Conservation (phyloP, 73 alveolate genomes). For the Symbiodinium pilosum region DNA sequence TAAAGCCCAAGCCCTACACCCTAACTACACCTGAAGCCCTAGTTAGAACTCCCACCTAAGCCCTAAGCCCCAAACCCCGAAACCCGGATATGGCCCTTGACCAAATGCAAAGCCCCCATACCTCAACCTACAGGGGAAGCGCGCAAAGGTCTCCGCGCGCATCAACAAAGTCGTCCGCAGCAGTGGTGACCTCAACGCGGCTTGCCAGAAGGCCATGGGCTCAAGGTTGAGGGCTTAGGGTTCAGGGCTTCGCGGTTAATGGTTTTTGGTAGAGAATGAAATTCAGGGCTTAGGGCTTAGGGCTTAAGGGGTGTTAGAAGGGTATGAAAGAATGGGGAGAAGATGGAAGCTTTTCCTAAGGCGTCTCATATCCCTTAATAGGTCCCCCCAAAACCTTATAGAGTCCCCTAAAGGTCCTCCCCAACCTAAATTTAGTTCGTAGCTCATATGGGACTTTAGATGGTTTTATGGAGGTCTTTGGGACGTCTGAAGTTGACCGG, state of each 20-base stretch:
- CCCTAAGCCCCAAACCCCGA: neutral
- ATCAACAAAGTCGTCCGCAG: conserved; percentile 89
- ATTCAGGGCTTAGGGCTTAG: neutral
- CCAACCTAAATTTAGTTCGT: too few relatives aligned
- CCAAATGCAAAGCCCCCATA: neutral
- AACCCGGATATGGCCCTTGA: neutral
- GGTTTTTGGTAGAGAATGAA: neutral
- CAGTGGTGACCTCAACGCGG: conserved; percentile 61
- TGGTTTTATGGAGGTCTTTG: too few relatives aligned
- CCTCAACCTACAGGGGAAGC: too few relatives aligned
- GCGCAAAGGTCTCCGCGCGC: conserved; percentile 70
- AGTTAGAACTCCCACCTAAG: neutral
- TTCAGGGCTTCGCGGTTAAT: neutral
- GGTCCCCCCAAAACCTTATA: too few relatives aligned
- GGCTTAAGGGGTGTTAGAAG: neutral
- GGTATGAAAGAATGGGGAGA: too few relatives aligned
- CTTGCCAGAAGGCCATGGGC: conserved; percentile 48
- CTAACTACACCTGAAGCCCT: neutral
- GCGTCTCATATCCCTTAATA: too few relatives aligned
- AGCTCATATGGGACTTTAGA: too few relatives aligned
- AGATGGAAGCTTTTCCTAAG: too few relatives aligned
- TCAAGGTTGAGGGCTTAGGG: neutral
- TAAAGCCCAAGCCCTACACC: neutral
- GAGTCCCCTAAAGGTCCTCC: too few relatives aligned
- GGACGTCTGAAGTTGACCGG: too few relatives aligned